Percentiles rank a stretch among this genome's conserved stretches.
Evolutionary conservation across 805 yeast species (phyloP).

Genomic region (Cyberlindnera mississippiensis): DNA sequence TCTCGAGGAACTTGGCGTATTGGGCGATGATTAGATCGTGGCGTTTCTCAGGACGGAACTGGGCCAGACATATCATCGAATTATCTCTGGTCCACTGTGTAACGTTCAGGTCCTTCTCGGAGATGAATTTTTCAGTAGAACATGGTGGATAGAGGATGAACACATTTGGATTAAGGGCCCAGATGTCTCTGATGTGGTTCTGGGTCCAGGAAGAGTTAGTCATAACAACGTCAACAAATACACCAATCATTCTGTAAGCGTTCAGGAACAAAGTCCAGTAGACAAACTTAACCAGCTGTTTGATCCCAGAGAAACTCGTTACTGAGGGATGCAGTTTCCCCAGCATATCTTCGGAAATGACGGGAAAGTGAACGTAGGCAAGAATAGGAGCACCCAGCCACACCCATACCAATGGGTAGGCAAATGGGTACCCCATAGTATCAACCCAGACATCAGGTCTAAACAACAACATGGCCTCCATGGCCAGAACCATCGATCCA

Average conservation of each 20-base stretch:
- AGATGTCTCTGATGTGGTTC: constrained; percentile 63
- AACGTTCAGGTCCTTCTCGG: constrained; percentile 18
- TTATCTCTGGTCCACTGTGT: constrained; percentile 31
- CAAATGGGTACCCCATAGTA: constrained; percentile 90
- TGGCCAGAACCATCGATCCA: constrained; percentile 66
- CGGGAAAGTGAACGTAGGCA: constrained; percentile 93
- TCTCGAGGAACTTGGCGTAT: constrained; percentile 50
- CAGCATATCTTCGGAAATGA: constrained; percentile 86
- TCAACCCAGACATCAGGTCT: constrained; percentile 89
- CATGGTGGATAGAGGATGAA: constrained; percentile 84
- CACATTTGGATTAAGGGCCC: constrained; percentile 47
- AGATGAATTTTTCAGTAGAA: constrained; percentile 55
- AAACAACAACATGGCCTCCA: constrained; percentile 64
- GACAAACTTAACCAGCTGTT: constrained; percentile 39
- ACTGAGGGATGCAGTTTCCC: constrained; percentile 42
- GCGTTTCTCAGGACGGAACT: constrained; percentile 93
- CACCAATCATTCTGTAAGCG: constrained; percentile 63
- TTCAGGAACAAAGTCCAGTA: constrained; percentile 74
- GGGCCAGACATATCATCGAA: constrained; percentile 58
- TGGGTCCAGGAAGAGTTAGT: constrained; percentile 93
- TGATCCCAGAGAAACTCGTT: constrained; percentile 17
- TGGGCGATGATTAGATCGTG: constrained; percentile 67
- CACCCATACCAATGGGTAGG: constrained; percentile 60
- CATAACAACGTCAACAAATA: constrained; percentile 58
- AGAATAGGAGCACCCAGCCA: constrained; percentile 68